A percentile compares a stretch with the other conserved stretches of the same genome.
phyloP scores from a whole-genome alignment of 2,329 filamentous ascomycete species.

The Xylaria multiplex region DNA sequence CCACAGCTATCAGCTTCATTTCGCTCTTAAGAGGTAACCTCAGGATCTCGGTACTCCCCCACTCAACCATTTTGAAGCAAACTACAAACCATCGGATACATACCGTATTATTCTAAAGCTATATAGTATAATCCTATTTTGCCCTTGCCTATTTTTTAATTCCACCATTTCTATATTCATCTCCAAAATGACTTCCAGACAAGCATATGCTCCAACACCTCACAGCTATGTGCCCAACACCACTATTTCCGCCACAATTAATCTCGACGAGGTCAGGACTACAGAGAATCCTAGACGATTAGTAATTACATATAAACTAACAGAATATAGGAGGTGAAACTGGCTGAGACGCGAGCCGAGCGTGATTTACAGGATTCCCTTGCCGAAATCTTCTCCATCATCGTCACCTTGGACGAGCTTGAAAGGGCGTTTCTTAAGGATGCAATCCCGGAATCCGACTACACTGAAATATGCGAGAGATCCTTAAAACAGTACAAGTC shows the following conservation, averaged over 20 bases:
- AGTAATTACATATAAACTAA: constrained; percentile 14
- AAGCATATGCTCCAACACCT: constrained; percentile 88
- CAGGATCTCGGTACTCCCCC: not conserved
- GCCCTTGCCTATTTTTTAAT: not conserved
- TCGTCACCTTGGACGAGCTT: constrained; percentile 91
- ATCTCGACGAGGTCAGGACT: constrained; percentile 81
- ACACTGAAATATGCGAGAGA: constrained; percentile 94
- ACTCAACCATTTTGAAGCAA: not conserved
- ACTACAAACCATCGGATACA: not conserved
- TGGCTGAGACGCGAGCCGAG: constrained; percentile 85
- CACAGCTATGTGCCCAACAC: constrained; percentile 92
- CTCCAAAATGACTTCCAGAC: constrained; percentile 61
- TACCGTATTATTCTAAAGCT: too few species aligned
- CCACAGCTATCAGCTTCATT: constrained; percentile 2
- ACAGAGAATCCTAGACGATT: not conserved
- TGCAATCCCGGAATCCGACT: constrained; percentile 88
- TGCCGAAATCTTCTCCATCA: constrained; percentile 97
- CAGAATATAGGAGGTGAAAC: constrained; percentile 81
- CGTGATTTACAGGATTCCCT: constrained; percentile 95
- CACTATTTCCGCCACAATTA: constrained; percentile 86
- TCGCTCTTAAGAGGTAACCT: not conserved
- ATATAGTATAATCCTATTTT: too few species aligned
- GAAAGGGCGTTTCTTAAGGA: constrained; percentile 98
- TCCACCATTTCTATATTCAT: constrained; percentile 6
- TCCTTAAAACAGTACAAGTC: constrained; percentile 97